Evolutionary conservation across 306 rosid species (phyloP).

Genomic region (Acacia acuminata): DNA sequence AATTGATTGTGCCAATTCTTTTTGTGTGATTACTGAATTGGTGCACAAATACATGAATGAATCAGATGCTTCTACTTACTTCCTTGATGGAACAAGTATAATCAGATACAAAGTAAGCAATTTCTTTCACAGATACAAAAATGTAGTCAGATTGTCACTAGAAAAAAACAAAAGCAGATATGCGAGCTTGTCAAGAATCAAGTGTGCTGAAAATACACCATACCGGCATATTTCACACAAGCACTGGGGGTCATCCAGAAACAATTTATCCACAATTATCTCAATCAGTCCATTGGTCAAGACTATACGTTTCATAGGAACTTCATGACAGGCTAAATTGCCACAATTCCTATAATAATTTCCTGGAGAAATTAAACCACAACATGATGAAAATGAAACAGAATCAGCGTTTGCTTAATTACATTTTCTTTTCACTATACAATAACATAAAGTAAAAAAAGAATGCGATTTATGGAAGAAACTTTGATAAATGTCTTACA

Average conservation of each 20-base stretch:
- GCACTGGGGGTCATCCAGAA: conserved; percentile 80
- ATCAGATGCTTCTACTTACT: background rate
- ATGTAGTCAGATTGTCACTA: background rate
- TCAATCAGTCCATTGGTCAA: conserved; percentile 62
- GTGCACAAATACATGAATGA: background rate
- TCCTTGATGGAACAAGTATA: background rate
- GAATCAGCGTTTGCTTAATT: conserved; percentile 18
- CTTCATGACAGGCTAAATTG: conserved; percentile 89
- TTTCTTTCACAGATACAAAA: conserved; percentile 23
- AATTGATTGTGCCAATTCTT: conserved; percentile 2
- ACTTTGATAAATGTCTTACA: conserved; percentile 49
- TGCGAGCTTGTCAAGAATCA: conserved; percentile 29
- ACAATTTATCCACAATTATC: conserved; percentile 60
- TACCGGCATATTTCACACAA: conserved; percentile 88
- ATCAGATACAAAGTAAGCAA: conserved; percentile 14
- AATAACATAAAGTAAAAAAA: background rate
- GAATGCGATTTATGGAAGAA: conserved; percentile 1
- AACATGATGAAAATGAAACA: conserved; percentile 22
- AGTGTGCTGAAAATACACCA: conserved; percentile 14
- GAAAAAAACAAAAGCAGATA: background rate
- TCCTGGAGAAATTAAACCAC: conserved; percentile 61
- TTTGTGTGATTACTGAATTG: background rate
- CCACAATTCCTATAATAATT: conserved; percentile 79
- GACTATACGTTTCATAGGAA: conserved; percentile 57
- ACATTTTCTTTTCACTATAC: background rate